Percentiles rank a stretch among this genome's conserved stretches.
These are phyloP conservation scores for Nicotiana sylvestris DNA, from an alignment of 257 asterid species.

Conservation along the genomic window DNA sequence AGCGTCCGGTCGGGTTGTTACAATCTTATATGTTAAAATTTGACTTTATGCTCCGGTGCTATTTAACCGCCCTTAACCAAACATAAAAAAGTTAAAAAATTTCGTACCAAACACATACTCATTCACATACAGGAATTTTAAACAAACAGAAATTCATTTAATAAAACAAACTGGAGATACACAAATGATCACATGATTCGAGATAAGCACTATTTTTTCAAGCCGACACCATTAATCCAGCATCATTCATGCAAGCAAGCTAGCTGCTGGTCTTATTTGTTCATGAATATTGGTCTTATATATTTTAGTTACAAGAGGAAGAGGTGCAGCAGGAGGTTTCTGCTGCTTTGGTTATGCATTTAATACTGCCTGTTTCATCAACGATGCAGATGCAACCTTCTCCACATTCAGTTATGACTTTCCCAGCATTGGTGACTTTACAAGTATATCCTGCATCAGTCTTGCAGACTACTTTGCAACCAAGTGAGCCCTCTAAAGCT, in stretches of 20 bases:
- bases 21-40: too few relatives aligned
- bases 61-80: too few relatives aligned
- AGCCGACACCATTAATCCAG: background rate
- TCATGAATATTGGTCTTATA: background rate
- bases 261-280: background rate
- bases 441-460: conserved; percentile 7
- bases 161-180: too few relatives aligned
- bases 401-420: conserved; percentile 15
- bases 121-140: too few relatives aligned
- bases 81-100: too few relatives aligned
- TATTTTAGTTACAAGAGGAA: background rate
- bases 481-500: background rate
- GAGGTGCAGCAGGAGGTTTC: background rate
- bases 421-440: background rate
- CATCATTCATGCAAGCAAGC: background rate
- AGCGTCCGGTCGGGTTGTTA: too few relatives aligned
- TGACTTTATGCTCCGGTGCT: too few relatives aligned
- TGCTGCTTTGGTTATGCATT: background rate
- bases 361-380: conserved; percentile 1
- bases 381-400: conserved; percentile 19
- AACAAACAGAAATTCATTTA: too few relatives aligned
- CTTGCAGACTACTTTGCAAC: conserved; percentile 11
- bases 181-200: background rate
- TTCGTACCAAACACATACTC: too few relatives aligned
- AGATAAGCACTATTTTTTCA: background rate